A percentile compares a stretch with the other conserved stretches of the same genome.
Conservation (phyloP, 345 rosid species). For the Hirschfeldia incana region DNA sequence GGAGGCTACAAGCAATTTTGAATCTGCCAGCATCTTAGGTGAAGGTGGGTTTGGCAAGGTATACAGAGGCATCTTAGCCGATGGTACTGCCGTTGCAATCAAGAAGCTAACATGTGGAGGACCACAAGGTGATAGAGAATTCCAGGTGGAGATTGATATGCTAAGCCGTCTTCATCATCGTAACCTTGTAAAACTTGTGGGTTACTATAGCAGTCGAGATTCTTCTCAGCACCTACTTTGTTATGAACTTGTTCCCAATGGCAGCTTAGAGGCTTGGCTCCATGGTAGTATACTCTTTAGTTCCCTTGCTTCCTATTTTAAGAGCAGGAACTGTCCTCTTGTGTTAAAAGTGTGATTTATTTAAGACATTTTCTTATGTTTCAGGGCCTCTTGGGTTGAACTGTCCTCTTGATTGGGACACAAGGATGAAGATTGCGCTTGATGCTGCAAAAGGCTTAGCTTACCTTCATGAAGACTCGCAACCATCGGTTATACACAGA, state of each 20-base stretch:
- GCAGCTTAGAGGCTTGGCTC: slow-evolving; percentile 97
- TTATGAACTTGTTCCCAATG: slow-evolving; percentile 97
- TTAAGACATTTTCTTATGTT: slow-evolving; percentile 27
- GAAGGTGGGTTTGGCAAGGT: slow-evolving; percentile 99
- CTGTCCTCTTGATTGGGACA: slow-evolving; percentile 96
- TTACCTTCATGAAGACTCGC: slow-evolving; percentile 97
- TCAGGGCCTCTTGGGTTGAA: slow-evolving; percentile 88
- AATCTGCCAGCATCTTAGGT: slow-evolving; percentile 80
- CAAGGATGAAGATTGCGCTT: slow-evolving; percentile 98
- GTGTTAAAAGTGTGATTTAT: slow-evolving; percentile 2
- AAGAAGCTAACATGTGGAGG: slow-evolving; percentile 93
- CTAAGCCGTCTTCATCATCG: background rate
- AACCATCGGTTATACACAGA: slow-evolving; percentile 96
- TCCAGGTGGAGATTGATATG: slow-evolving; percentile 37
- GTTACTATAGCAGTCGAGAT: slow-evolving; percentile 87
- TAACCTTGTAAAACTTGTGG: slow-evolving; percentile 41
- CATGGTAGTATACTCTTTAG: slow-evolving; percentile 60
- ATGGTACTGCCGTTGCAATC: slow-evolving; percentile 98
- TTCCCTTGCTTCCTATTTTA: slow-evolving; percentile 7
- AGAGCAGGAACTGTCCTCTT: background rate
- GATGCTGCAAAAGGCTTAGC: slow-evolving; percentile 99
- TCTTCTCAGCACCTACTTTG: slow-evolving; percentile 91
- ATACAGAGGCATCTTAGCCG: slow-evolving; percentile 93
- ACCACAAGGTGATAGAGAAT: slow-evolving; percentile 94
- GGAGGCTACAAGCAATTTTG: slow-evolving; percentile 93